Conservation (phyloP, 2,329 filamentous ascomycete species). For the Lachnellula subtilissima region DNA sequence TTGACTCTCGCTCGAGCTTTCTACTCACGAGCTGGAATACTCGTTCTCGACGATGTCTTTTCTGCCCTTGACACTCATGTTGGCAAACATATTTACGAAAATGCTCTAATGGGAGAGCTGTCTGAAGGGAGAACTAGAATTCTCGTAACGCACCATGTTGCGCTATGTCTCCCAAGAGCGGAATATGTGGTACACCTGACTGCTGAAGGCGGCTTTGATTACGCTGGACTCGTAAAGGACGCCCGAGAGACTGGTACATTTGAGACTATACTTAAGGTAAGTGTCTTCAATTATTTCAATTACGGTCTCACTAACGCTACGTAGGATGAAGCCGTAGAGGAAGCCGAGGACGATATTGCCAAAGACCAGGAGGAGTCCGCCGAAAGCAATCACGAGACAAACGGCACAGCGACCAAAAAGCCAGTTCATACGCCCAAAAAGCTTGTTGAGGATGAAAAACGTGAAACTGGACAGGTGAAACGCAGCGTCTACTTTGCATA, state of each 20-base stretch:
- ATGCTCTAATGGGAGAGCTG: constrained; percentile 66
- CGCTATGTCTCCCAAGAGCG: constrained; percentile 62
- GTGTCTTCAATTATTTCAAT: too few relatives aligned
- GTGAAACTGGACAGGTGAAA: constrained; percentile 64
- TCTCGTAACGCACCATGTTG: constrained; percentile 73
- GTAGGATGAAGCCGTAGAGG: too few relatives aligned
- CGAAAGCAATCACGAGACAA: too few relatives aligned
- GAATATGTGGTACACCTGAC: constrained; percentile 57
- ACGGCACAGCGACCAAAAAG: too few relatives aligned
- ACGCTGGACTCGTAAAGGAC: constrained; percentile 43
- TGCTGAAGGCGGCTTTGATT: too few relatives aligned
- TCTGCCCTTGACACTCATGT: constrained; percentile 74
- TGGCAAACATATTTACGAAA: constrained; percentile 70
- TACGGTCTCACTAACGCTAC: too few relatives aligned
- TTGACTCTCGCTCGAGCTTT: constrained; percentile 72
- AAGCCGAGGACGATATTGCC: too few relatives aligned
- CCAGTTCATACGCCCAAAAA: too few relatives aligned
- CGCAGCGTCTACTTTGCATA: constrained; percentile 62
- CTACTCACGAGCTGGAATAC: constrained; percentile 69
- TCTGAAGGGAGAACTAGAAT: constrained; percentile 66
- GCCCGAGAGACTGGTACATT: too few relatives aligned
- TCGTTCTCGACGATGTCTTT: constrained; percentile 78
- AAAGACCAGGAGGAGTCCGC: too few relatives aligned
- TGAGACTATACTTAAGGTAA: too few relatives aligned
- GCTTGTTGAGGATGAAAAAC: constrained; percentile 61